phyloP scores from a whole-genome alignment of 2,329 filamentous ascomycete genomes.

The Diplodia intermedia region DNA sequence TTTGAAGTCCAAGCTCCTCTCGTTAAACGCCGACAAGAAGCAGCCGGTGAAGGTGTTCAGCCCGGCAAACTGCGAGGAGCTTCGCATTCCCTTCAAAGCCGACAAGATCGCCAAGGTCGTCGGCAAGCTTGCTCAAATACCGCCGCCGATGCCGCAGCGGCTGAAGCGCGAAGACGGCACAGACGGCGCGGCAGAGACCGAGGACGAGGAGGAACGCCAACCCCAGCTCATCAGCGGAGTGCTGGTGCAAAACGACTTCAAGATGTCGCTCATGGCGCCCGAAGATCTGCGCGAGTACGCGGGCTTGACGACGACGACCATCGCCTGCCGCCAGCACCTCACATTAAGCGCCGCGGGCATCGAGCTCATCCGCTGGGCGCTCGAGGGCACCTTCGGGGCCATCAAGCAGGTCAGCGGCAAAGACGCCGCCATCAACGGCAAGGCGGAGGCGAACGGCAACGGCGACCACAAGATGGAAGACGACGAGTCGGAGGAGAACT shows the following conservation, averaged over 20 bases:
- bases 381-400: constrained; percentile 91
- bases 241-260: constrained; percentile 96
- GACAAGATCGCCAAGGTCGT: constrained; percentile 97
- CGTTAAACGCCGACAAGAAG: constrained; percentile 82
- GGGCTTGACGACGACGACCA: constrained; percentile 93
- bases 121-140: constrained; percentile 84
- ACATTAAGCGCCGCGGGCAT: constrained; percentile 86
- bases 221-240: constrained; percentile 80
- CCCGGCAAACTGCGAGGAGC: constrained; percentile 91
- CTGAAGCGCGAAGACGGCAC: constrained; percentile 51
- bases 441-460: constrained; percentile 47
- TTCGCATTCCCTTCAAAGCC: constrained; percentile 92
- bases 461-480: constrained; percentile 50
- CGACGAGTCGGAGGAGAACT: constrained; percentile 58
- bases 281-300: constrained; percentile 96
- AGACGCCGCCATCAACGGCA: constrained; percentile 44
- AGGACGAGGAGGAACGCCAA: constrained; percentile 38
- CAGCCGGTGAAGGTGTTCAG: constrained; percentile 90
- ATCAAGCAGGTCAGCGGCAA: constrained; percentile 58
- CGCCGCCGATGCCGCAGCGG: constrained; percentile 62
- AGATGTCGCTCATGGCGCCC: constrained; percentile 94
- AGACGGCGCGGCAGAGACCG: constrained; percentile 37
- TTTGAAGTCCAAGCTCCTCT: constrained; percentile 90
- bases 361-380: constrained; percentile 89
- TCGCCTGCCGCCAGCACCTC: constrained; percentile 89